phyloP scores from a whole-genome alignment of 257 asterid species.

The Solanum microdontum region DNA sequence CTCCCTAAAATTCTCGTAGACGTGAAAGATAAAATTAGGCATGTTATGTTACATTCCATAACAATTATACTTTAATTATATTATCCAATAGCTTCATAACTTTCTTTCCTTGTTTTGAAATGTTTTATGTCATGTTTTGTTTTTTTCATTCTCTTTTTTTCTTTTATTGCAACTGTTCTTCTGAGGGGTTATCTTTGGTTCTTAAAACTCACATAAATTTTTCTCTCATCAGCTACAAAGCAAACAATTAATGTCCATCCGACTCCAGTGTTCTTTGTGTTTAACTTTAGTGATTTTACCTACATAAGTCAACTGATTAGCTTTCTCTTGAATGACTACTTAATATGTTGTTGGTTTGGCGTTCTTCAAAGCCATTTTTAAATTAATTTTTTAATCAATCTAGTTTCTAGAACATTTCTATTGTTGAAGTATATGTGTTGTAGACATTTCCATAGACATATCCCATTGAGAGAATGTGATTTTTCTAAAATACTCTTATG shows the following conservation, averaged over 20 bases:
- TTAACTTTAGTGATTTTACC: neutral
- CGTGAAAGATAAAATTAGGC: neutral
- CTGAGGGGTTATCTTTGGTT: too few species aligned
- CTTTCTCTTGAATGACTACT: neutral
- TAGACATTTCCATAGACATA: neutral
- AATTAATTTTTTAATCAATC: neutral
- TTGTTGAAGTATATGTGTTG: neutral
- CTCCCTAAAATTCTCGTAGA: neutral
- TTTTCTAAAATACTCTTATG: neutral
- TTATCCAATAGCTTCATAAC: neutral
- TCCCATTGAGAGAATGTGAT: neutral
- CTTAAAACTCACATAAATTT: too few species aligned
- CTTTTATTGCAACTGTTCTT: too few species aligned
- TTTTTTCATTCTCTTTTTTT: too few species aligned
- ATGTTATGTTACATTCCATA: neutral
- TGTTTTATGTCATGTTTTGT: neutral
- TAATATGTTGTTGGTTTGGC: neutral
- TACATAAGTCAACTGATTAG: neutral
- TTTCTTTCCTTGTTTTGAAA: neutral
- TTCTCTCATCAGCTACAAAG: too few species aligned
- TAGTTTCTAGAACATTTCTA: neutral
- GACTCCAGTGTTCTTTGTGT: neutral
- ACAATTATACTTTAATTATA: neutral
- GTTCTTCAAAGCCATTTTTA: neutral
- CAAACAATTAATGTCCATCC: too few species aligned